Evolutionary conservation across 805 yeast genomes (phyloP).

Genomic region (Priceomyces carsonii): DNA sequence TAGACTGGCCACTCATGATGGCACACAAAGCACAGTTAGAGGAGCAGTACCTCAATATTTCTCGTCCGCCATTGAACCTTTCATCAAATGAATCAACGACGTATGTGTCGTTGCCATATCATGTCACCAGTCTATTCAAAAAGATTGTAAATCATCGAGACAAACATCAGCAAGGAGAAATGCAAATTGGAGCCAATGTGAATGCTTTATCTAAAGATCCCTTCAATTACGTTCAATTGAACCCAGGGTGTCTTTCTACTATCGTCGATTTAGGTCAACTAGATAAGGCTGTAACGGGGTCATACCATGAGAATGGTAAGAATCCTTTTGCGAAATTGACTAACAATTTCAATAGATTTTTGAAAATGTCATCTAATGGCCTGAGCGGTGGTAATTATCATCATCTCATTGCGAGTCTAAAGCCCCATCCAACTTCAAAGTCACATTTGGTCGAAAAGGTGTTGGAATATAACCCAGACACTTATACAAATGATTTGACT

Average conservation of each 20-base stretch:
- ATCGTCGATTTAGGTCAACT: slow-evolving; percentile 15
- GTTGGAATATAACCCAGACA: slow-evolving; percentile 34
- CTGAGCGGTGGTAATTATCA: slow-evolving; percentile 6
- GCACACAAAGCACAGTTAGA: slow-evolving; percentile 19
- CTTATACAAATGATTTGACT: slow-evolving; percentile 27
- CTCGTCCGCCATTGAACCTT: slow-evolving; percentile 34
- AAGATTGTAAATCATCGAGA: slow-evolving; percentile 36
- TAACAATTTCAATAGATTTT: slow-evolving; percentile 28
- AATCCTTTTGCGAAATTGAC: slow-evolving; percentile 36
- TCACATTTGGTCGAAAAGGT: slow-evolving; percentile 21
- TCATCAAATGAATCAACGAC: slow-evolving; percentile 47
- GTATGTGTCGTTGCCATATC: slow-evolving; percentile 53
- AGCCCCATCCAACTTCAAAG: slow-evolving; percentile 3
- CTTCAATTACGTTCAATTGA: slow-evolving; percentile 50
- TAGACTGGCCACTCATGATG: slow-evolving; percentile 29
- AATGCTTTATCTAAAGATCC: slow-evolving; percentile 56
- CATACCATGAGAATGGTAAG: slow-evolving; percentile 9
- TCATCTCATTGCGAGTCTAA: neutral
- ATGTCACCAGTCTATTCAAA: slow-evolving; percentile 43
- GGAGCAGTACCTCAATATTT: slow-evolving; percentile 31
- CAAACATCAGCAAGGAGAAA: slow-evolving; percentile 41
- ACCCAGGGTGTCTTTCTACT: slow-evolving; percentile 51
- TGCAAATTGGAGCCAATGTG: slow-evolving; percentile 53
- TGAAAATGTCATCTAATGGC: slow-evolving; percentile 12
- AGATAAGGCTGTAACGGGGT: slow-evolving; percentile 8